Evolutionary conservation across 108 stramenopile species (phyloP), one percentile per base, ranked within the genome.

Genomic region (Nitzschia sp.): DNA sequence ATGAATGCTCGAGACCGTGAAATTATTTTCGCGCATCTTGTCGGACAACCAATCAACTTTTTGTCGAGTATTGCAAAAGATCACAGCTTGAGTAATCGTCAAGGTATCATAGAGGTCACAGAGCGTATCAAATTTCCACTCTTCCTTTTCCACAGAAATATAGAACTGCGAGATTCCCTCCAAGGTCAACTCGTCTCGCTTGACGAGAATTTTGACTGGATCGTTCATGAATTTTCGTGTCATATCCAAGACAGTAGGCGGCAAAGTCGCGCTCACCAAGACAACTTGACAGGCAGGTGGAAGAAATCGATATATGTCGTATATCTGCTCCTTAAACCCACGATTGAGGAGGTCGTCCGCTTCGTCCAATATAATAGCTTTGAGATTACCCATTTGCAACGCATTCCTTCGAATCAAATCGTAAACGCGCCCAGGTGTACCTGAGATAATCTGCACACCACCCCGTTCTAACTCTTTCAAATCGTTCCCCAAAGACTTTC

Each of bases 91-190:
- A 1, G 98, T 98, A 55, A 99, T 96, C 3, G 98, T 99, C 59
- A 99, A 77, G 6, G 97, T 98, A 79, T 98, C 99, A 76, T 99
- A 99, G 56, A 99, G 69, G 78, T 99, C 99, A 79, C 96, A 97
- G 15, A 99, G 82, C 0, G 99, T 99, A 66, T 99, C 99, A 70
- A 98, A 98, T 61, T 99, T 99, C 99, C 99, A 99, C 81, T 98
- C 98, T 70, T 99, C 99, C 75, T 95, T 91, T 71, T 98, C 98
- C 35, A 99, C 99, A 9, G 89, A 82, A 47, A 99, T 97, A 68
- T 93, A 98, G 76, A 97, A 99, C 77, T 99, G 98, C 68, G 90
- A 86, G 63, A 99, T 99, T 19, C 98, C 99, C 74, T 99, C 98
- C 62, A 99, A 82, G 0, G 98, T 98, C 29, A 99, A 82, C 71